phyloP scores from a whole-genome alignment of 2,329 filamentous ascomycete genomes.

The Penicillium palitans region DNA sequence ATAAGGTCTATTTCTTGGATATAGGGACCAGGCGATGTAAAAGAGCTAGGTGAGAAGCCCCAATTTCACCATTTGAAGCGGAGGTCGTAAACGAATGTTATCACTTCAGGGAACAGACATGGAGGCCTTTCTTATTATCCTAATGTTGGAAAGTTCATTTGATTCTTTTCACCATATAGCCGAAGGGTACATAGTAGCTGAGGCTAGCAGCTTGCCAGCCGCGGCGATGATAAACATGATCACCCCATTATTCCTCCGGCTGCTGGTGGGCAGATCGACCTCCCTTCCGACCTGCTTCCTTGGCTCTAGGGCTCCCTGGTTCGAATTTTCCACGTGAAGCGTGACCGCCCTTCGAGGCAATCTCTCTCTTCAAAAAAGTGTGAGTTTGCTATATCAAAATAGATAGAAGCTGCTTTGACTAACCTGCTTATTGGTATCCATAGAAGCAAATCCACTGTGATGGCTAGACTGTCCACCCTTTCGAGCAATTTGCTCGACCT shows the following conservation, averaged over 20 bases:
- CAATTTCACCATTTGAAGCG: not conserved
- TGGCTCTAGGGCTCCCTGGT: constrained; percentile 53
- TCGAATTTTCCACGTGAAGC: constrained; percentile 58
- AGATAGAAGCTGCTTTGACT: not conserved
- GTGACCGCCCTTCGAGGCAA: constrained; percentile 57
- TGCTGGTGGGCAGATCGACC: not conserved
- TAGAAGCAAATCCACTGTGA: constrained; percentile 30
- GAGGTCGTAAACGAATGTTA: not conserved
- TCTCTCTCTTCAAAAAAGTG: constrained; percentile 33
- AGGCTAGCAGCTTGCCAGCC: not conserved
- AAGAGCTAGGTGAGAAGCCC: not conserved
- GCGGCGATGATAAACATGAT: not conserved
- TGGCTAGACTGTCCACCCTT: constrained; percentile 39
- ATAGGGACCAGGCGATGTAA: not conserved
- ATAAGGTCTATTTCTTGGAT: not conserved
- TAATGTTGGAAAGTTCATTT: not conserved
- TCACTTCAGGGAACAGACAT: not conserved
- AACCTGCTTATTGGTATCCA: constrained; percentile 36
- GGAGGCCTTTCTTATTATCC: not conserved
- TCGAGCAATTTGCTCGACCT: constrained; percentile 45
- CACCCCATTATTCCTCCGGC: not conserved
- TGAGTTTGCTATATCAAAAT: not conserved
- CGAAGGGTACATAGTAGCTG: not conserved
- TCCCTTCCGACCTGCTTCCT: constrained; percentile 57
- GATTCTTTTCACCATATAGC: not conserved